These are phyloP conservation scores for Celoporthe dispersa DNA, from an alignment of 2,329 filamentous ascomycete species.

Conservation along the genomic window DNA sequence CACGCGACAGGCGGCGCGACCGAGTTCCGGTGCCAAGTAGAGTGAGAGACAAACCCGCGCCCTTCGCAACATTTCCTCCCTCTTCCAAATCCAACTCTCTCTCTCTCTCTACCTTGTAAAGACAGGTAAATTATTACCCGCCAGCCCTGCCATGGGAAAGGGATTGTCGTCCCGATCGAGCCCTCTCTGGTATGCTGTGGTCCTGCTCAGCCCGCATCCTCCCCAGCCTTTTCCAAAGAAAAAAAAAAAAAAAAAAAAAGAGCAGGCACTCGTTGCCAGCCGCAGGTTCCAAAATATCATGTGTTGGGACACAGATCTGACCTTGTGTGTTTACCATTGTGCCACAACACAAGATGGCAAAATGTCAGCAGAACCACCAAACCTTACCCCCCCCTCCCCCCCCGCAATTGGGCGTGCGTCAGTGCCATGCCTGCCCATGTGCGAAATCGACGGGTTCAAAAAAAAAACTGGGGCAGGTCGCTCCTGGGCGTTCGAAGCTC, in stretches of 20 bases:
- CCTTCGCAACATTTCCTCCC: background rate
- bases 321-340: background rate
- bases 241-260: background rate
- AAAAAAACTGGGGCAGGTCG: slow-evolving; percentile 24
- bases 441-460: slow-evolving; percentile 19
- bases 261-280: background rate
- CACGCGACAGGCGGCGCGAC: background rate
- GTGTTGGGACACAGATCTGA: background rate
- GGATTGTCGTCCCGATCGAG: background rate
- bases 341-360: background rate
- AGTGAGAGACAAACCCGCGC: background rate
- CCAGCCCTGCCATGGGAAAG: background rate
- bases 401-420: slow-evolving; percentile 24
- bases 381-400: slow-evolving; percentile 4
- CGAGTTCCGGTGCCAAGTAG: background rate
- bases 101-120: no score
- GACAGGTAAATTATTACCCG: background rate
- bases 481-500: slow-evolving; percentile 19
- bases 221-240: background rate
- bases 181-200: background rate
- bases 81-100: background rate
- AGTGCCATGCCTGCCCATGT: slow-evolving; percentile 23
- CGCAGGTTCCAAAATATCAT: background rate
- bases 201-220: background rate
- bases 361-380: background rate